Base-by-base conservation (phyloP, 345 rosid genomes). In the Corchorus olitorius region DNA sequence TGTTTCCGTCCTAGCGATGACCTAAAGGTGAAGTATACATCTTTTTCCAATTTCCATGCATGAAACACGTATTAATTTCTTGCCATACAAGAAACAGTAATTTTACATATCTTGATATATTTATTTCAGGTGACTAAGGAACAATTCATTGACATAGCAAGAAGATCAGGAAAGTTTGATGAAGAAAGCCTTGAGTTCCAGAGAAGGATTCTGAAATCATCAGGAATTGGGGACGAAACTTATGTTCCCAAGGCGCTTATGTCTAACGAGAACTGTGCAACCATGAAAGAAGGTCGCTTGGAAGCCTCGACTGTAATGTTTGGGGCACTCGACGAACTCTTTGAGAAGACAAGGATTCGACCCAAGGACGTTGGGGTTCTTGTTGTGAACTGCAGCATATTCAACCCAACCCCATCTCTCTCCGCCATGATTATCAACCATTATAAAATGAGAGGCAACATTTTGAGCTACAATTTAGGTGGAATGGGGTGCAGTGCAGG, bases 401-500 rank as follows among this genome's bases (percentile, higher is more conserved):
- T 96, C 73, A 96, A 96, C 81, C 99, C 99, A 0, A 96, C 99
- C 0, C 99, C 98, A 2, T 93, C 97, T 0, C 85, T 96, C 41
- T 96, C 99, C 0, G 98, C 97, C 1, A 96, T 96, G 97, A 84
- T 93, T 34, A 96, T 96, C 33, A 96, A 96, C 81, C 99, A 91
- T 70, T 96, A 92, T 80, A 96, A 92, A 74, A 96, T 93, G 99
- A 85, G 98, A 73, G 97, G 99, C 6, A 96, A 96, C 81, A 85
- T 96, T 50, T 76, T 96, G 53, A 96, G 98, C 79, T 96, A 87
- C 84, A 96, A 96, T 68, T 92, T 96, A 0, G 99, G 98, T 3
- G 97, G 98, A 0, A 93, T 96, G 99, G 98, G 99, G 1, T 96
- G 98, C 81, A 92, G 98, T 39, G 97, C 97, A 0, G 94, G 98